Evolutionary conservation across 2,329 filamentous ascomycete genomes (phyloP).

Genomic region (Fusarium subtropicale): DNA sequence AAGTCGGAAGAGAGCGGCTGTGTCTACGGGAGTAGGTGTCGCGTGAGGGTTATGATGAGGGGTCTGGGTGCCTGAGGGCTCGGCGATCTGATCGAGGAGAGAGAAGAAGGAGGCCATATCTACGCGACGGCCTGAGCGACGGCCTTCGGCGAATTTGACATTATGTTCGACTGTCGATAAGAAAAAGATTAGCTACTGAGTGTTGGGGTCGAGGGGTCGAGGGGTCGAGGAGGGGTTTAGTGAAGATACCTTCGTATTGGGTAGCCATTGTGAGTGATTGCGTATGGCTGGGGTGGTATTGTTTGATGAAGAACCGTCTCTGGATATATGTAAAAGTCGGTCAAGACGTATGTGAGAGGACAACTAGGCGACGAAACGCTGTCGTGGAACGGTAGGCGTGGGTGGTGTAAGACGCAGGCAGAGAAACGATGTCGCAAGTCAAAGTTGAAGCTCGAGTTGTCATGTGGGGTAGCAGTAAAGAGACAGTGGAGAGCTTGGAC

Average conservation of each 20-base stretch:
- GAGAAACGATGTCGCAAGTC: slow-evolving; percentile 41
- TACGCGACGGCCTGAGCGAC: slow-evolving; percentile 62
- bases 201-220: slow-evolving; percentile 14
- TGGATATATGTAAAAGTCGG: neutral
- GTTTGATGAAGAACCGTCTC: neutral
- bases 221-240: slow-evolving; percentile 11
- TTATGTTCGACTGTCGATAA: slow-evolving; percentile 69
- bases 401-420: slow-evolving; percentile 27
- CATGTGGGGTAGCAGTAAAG: slow-evolving; percentile 7
- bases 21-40: slow-evolving; percentile 69
- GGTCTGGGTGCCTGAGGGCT: slow-evolving; percentile 50
- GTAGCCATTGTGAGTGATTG: slow-evolving; percentile 60
- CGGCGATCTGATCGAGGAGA: slow-evolving; percentile 65
- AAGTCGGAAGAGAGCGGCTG: slow-evolving; percentile 67
- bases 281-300: neutral
- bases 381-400: slow-evolving; percentile 18
- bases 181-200: slow-evolving; percentile 6
- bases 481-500: slow-evolving; percentile 16
- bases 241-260: slow-evolving; percentile 65
- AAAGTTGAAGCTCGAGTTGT: slow-evolving; percentile 16
- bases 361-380: slow-evolving; percentile 12
- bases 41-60: slow-evolving; percentile 66
- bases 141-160: slow-evolving; percentile 60
- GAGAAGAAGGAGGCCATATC: slow-evolving; percentile 74
- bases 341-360: neutral